Percentiles rank a stretch among this genome's conserved stretches.
Evolutionary conservation across 1,139 yeast genomes (phyloP).

Genomic region (Geotrichum histeridarum): DNA sequence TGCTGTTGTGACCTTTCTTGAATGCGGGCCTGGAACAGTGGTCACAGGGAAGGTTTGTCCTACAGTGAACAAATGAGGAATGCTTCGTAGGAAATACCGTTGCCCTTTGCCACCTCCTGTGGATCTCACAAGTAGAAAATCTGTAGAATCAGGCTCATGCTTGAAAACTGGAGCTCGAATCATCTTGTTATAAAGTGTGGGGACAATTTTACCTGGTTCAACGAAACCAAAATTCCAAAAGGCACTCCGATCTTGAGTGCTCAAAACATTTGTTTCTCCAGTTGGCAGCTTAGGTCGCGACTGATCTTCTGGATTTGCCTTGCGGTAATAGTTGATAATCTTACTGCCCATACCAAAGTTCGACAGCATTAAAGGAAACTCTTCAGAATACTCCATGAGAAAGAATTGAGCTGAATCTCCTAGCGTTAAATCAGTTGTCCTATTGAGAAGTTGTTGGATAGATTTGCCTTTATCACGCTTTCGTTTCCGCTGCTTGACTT

Average conservation of each 20-base stretch:
- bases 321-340: conserved; percentile 85
- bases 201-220: conserved; percentile 89
- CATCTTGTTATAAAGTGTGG: conserved; percentile 88
- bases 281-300: conserved; percentile 81
- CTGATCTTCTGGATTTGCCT: conserved; percentile 72
- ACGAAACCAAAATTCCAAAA: conserved; percentile 99
- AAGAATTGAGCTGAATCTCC: conserved; percentile 79
- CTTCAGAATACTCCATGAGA: conserved; percentile 86
- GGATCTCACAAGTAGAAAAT: conserved; percentile 73
- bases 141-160: conserved; percentile 74
- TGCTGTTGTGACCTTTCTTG: conserved; percentile 90
- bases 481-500: conserved; percentile 72
- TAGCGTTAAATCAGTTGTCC: conserved; percentile 69
- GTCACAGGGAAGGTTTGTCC: conserved; percentile 93
- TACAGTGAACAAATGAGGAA: conserved; percentile 73
- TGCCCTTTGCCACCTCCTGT: conserved; percentile 60
- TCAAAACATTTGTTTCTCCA: conserved; percentile 94
- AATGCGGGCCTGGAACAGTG: conserved; percentile 96
- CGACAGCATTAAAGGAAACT: conserved; percentile 74
- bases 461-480: conserved; percentile 87
- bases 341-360: conserved; percentile 96
- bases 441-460: conserved; percentile 63
- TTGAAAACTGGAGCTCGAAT: conserved; percentile 87
- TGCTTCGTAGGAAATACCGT: conserved; percentile 57
- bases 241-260: conserved; percentile 92